Evolutionary conservation across 257 asterid species (phyloP).

Genomic region (Dorcoceras hygrometricum): DNA sequence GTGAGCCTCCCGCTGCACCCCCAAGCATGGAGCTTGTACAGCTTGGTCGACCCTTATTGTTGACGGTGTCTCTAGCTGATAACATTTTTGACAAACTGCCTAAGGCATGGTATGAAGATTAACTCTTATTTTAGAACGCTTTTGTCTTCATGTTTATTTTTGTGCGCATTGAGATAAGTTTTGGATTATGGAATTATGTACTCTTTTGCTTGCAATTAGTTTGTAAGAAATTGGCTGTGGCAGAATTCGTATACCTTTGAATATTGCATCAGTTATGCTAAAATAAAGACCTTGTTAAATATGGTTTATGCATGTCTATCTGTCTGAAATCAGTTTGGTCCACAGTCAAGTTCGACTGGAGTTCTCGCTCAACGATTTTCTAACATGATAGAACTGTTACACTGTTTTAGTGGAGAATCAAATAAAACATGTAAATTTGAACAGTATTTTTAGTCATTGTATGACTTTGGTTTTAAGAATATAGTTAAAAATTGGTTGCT

Average conservation of each 20-base stretch:
- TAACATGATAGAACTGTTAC: background rate
- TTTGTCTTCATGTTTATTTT: slow-evolving; percentile 7
- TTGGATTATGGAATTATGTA: background rate
- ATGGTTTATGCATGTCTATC: background rate
- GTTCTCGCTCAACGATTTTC: background rate
- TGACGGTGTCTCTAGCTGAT: slow-evolving; percentile 35
- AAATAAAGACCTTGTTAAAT: background rate
- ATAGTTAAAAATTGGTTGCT: background rate
- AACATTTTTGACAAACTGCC: slow-evolving; percentile 49
- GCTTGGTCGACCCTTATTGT: slow-evolving; percentile 53
- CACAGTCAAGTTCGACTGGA: background rate
- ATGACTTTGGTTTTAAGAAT: background rate
- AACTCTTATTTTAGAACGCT: background rate
- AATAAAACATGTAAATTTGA: background rate
- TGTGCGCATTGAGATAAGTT: background rate
- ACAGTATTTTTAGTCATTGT: background rate
- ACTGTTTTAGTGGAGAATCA: too few relatives aligned
- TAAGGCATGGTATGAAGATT: slow-evolving; percentile 44
- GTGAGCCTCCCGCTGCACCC: slow-evolving; percentile 26
- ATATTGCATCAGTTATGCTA: too few relatives aligned
- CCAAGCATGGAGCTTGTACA: slow-evolving; percentile 32
- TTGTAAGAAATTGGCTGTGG: background rate
- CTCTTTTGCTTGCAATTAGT: background rate
- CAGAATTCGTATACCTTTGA: too few relatives aligned
- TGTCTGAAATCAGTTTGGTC: background rate